Base-by-base conservation (phyloP, 2,329 filamentous ascomycete species). In the Pseudofabraea citricarpa region DNA sequence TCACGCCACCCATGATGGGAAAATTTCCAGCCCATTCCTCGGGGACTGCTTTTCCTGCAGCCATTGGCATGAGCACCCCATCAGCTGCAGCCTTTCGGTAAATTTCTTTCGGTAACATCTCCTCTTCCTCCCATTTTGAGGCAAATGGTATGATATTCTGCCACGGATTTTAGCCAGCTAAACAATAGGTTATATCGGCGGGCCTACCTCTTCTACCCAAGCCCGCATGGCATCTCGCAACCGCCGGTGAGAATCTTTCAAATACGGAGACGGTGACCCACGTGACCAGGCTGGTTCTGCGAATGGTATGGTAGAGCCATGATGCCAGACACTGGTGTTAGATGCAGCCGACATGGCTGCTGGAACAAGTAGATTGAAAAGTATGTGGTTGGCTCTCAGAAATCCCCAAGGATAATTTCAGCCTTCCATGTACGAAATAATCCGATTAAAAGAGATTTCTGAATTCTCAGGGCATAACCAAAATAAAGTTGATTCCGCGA, bases 1-100 rank as follows among this genome's bases (percentile, higher is more conserved):
- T 48, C 36, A 64, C 58, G 4, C 42, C 45, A 6, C 52, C 55
- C 9, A 50, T 48, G 18, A 66, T 64, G 12, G 43, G 45, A 26
- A 44, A 50, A 4, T 48, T 41, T 24, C 20, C 36, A n/a, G 16
- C 21, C 40, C 44, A 42, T 27, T 26, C 38, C 18, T 3, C 1
- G 16, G 22, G 22, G 13, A 36, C 21, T 22, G 8, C n/a, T 10
- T 36, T 36, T 7, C 33, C 33, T 6, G 33, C 33, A 9, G 33
- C 33, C 33, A 36, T 16, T 13, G 33, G 33, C 16, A 36, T 12
- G 7, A 20, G 15, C 16, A 36, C 15, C 6, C 33, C 33, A 36
- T 16, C 33, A 19, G 6, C 19, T 36, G 33, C 33, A 19, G 15
- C 15, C 19, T 36, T 19, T 19, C 12, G 16, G 18, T 36, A 36